Evolutionary conservation across 2,329 filamentous ascomycete genomes (phyloP), one percentile per base, ranked within the genome.

Genomic region (Aspergillus piperis): DNA sequence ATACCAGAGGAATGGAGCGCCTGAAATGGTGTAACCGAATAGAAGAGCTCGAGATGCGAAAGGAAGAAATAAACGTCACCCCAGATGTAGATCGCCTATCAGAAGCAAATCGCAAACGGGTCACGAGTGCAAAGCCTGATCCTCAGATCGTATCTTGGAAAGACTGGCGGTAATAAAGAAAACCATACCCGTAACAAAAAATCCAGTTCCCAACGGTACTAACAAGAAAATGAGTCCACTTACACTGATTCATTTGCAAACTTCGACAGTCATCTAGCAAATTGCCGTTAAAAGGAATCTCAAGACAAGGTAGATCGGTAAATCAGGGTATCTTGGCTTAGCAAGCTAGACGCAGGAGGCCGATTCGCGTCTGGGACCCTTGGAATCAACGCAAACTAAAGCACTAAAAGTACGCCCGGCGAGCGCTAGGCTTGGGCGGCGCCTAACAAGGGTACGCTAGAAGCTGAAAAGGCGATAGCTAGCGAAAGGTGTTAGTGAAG

Each of bases 171-270:
- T 36, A 36, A 36, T 36, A 32, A 58, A 17, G 8, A 17, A 55
- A 19, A n/a, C 23, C 25, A 15, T 36, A 36, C 11, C 32, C 32
- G 32, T 36, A 11, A 36, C 32, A 36, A 36, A 36, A 36, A 36
- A 36, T 11, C 32, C 32, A 5, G 32, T 36, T 13, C 32, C 17
- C 51, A 53, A 23, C 21, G 13, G 38, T 41, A 42, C 68, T 60
- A 59, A 60, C 63, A 72, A 41, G 36, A 59, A 59, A 30, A 25
- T 27, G 60, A 52, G 53, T 42, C 47, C 54, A 64, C 67, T 67
- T 60, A 69, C 67, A 63, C 47, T 66, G 67, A 65, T 69, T 68
- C 67, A 69, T 69, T 62, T 61, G 61, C 25, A 42, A 64, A 49
- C 54, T 57, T 47, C 49, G 10, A 11, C 41, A 30, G 39, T 17